Conservation (phyloP, 2,329 filamentous ascomycete genomes). For the Pseudonectria foliicola region DNA sequence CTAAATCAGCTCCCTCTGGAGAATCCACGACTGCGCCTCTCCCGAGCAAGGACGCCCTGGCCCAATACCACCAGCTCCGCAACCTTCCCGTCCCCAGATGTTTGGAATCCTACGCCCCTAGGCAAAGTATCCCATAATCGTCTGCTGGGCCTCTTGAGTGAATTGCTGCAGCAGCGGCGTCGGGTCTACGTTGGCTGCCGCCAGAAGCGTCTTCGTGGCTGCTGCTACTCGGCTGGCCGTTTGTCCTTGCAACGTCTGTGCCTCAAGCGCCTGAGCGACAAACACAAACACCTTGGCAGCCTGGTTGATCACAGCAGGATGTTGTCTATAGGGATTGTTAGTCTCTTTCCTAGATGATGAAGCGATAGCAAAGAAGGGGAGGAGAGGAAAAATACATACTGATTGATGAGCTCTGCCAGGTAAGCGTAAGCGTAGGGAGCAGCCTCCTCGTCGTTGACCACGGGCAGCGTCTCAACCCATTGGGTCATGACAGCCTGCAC, state of each 20-base stretch:
- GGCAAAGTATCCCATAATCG: constrained; percentile 71
- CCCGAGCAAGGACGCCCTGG: constrained; percentile 10
- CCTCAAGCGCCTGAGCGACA: constrained; percentile 83
- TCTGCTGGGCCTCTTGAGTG: constrained; percentile 71
- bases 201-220: constrained; percentile 71
- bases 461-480: constrained; percentile 87
- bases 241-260: constrained; percentile 80
- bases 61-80: constrained; percentile 1
- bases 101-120: constrained; percentile 29
- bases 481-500: constrained; percentile 68
- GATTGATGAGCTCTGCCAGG: constrained; percentile 81
- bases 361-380: not conserved
- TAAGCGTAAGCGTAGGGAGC: constrained; percentile 95
- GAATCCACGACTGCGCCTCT: too few relatives aligned
- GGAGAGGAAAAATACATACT: too few relatives aligned
- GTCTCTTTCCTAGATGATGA: constrained; percentile 4
- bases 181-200: constrained; percentile 66
- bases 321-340: constrained; percentile 55
- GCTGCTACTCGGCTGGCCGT: constrained; percentile 69
- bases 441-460: constrained; percentile 93
- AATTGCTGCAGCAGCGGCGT: constrained; percentile 69
- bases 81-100: constrained; percentile 3
- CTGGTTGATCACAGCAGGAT: constrained; percentile 71
- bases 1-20: too few relatives aligned
- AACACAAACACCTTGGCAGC: constrained; percentile 76